Conservation (phyloP, 495 filamentous ascomycete genomes). For the Penicillium lividum region DNA sequence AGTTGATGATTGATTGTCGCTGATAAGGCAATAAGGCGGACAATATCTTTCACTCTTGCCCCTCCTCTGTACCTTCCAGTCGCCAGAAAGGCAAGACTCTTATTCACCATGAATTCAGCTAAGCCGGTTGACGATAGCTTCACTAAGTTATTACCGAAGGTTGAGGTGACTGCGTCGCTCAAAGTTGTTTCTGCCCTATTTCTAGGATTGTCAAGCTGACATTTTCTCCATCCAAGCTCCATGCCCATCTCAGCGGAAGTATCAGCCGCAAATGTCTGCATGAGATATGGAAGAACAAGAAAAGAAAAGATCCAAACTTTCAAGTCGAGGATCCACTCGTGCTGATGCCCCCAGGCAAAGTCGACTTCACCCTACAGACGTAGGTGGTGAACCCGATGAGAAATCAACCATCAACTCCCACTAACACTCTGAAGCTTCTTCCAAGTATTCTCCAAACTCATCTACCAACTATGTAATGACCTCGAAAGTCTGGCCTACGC, state of each 20-base stretch:
- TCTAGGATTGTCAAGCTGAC: neutral
- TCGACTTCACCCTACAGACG: constrained; percentile 70
- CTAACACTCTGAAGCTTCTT: constrained; percentile 59
- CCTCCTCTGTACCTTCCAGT: neutral
- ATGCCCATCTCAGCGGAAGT: constrained; percentile 81
- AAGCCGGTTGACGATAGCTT: constrained; percentile 34
- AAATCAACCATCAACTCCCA: neutral
- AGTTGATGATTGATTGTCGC: neutral
- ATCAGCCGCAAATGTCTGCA: constrained; percentile 75
- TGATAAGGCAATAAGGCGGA: neutral
- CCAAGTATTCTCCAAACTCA: constrained; percentile 74
- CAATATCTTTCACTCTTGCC: neutral
- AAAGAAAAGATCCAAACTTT: constrained; percentile 45
- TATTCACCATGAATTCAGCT: constrained; percentile 23
- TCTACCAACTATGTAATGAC: constrained; percentile 70
- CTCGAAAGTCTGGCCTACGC: constrained; percentile 56
- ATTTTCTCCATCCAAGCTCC: constrained; percentile 54
- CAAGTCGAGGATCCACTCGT: constrained; percentile 65
- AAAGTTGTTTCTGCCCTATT: too few relatives aligned
- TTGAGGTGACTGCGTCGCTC: constrained; percentile 32
- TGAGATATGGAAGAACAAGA: constrained; percentile 69
- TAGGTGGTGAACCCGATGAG: constrained; percentile 34
- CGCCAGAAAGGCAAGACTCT: neutral
- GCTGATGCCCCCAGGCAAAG: constrained; percentile 67
- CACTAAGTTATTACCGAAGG: constrained; percentile 40